phyloP scores from a whole-genome alignment of 345 rosid species.

The Aquilaria malaccensis region DNA sequence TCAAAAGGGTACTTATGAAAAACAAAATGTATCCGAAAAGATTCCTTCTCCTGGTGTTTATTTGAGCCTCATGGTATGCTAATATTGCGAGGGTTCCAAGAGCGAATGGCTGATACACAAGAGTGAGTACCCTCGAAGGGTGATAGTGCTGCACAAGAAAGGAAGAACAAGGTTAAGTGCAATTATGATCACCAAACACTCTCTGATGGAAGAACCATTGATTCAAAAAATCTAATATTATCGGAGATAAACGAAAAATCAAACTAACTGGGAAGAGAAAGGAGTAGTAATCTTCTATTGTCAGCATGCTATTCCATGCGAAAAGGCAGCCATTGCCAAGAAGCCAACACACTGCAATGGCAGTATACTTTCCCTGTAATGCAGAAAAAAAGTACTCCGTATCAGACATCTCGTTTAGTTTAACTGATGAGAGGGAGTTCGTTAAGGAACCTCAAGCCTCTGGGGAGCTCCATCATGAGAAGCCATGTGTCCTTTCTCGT shows the following conservation, averaged over 20 bases:
- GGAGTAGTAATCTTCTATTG: conserved; percentile 60
- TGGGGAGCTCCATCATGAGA: conserved; percentile 14
- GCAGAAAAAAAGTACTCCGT: not conserved
- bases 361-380: conserved; percentile 58
- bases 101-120: conserved; percentile 78
- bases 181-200: not conserved
- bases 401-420: too few species aligned
- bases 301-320: conserved; percentile 84
- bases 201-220: not conserved
- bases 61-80: conserved; percentile 55
- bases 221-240: not conserved
- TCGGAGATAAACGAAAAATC: conserved; percentile 3
- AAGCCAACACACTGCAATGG: conserved; percentile 64
- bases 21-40: conserved; percentile 62
- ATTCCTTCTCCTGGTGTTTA: conserved; percentile 60
- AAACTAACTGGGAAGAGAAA: conserved; percentile 55
- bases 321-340: conserved; percentile 78
- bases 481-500: conserved; percentile 16
- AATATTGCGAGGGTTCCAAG: conserved; percentile 48
- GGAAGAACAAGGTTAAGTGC: conserved; percentile 10
- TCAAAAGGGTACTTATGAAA: conserved; percentile 41
- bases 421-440: not conserved
- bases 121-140: conserved; percentile 67
- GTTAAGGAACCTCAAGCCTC: conserved; percentile 27
- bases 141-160: conserved; percentile 49